Percentiles rank a stretch among this genome's conserved stretches.
These are phyloP conservation scores for Plasmodium knowlesi DNA, from an alignment of 169 alveolate genomes.

Conservation along the genomic window DNA sequence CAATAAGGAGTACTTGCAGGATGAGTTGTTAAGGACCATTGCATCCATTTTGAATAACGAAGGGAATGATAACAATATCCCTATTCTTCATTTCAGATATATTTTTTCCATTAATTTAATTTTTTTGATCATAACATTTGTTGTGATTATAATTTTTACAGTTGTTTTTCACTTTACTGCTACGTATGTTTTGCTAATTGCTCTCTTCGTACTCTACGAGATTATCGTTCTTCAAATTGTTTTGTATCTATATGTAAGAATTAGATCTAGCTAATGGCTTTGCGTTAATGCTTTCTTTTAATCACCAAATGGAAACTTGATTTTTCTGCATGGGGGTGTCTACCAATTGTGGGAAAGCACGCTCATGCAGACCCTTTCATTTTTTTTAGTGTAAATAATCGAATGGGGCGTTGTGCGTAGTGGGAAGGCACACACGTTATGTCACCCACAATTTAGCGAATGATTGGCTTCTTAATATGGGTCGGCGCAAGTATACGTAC, in stretches of 20 bases:
- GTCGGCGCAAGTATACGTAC: too few species aligned
- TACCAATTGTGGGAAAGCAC: not conserved
- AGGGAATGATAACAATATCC: constrained; percentile 10
- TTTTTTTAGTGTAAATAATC: not conserved
- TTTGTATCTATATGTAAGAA: constrained; percentile 30
- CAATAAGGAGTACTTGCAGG: constrained; percentile 69
- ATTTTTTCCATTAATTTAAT: constrained; percentile 43
- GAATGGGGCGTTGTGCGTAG: not conserved
- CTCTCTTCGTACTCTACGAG: constrained; percentile 45
- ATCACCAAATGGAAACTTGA: not conserved
- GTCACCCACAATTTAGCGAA: not conserved
- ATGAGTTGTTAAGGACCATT: constrained; percentile 54
- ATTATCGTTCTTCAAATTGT: constrained; percentile 54
- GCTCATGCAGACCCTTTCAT: not conserved
- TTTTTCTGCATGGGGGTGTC: not conserved
- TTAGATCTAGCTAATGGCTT: constrained; percentile 17
- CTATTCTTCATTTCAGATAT: constrained; percentile 45
- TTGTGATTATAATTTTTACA: constrained; percentile 12
- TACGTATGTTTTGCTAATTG: constrained; percentile 37
- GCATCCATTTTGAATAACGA: constrained; percentile 50
- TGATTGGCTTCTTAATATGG: not conserved
- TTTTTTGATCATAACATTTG: constrained; percentile 23
- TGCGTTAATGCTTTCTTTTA: not conserved
- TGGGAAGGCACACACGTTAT: not conserved
- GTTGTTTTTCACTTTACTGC: constrained; percentile 36